Percentiles rank a stretch among this genome's conserved stretches.
Conservation (phyloP, 2,329 filamentous ascomycete species). For the Neofusicoccum sp. region DNA sequence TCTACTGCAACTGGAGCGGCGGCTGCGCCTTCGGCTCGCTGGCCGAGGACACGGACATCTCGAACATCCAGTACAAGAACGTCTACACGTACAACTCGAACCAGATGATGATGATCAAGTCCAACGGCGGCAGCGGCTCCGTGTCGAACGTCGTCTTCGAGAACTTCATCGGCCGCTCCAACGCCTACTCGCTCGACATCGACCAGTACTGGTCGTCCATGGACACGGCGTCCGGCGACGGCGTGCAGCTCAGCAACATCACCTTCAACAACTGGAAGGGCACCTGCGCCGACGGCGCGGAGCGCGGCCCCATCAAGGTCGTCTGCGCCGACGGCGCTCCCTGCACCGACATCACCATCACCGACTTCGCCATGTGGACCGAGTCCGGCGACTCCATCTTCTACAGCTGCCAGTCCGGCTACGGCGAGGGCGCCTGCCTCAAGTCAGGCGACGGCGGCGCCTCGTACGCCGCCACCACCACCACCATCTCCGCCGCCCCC, state of each 20-base stretch:
- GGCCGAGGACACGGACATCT: conserved; percentile 49
- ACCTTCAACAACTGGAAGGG: conserved; percentile 58
- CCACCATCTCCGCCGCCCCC: conserved; percentile 36
- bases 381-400: conserved; percentile 43
- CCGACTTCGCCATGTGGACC: conserved; percentile 55
- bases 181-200: conserved; percentile 58
- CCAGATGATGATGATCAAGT: conserved; percentile 65
- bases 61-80: conserved; percentile 55
- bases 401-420: conserved; percentile 51
- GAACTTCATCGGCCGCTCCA: conserved; percentile 61
- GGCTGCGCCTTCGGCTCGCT: conserved; percentile 60
- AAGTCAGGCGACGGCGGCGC: conserved; percentile 28
- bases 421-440: conserved; percentile 49
- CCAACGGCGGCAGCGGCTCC: conserved; percentile 56
- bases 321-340: conserved; percentile 51
- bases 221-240: conserved; percentile 44
- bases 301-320: conserved; percentile 55
- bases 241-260: conserved; percentile 54
- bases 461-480: conserved; percentile 34
- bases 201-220: conserved; percentile 54
- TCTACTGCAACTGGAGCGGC: conserved; percentile 63
- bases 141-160: conserved; percentile 53
- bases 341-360: conserved; percentile 53
- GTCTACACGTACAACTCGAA: conserved; percentile 60
- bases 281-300: conserved; percentile 48